phyloP scores from a whole-genome alignment of 2,329 filamentous ascomycete genomes.

The Xylariaceae sp. region DNA sequence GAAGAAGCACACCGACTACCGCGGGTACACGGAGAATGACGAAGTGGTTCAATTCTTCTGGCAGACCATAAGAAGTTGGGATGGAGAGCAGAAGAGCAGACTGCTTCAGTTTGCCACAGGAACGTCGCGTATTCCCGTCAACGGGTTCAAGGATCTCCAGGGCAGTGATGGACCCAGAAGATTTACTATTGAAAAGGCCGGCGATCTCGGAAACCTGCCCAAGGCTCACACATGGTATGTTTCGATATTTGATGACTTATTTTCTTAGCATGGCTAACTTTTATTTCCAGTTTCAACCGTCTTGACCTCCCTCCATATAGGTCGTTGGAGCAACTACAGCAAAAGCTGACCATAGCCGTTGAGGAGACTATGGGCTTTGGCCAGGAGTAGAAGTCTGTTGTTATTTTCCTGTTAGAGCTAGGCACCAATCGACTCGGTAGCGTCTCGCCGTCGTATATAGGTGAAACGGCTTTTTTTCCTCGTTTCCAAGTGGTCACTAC shows the following conservation, averaged over 20 bases:
- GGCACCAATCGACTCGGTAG: not conserved
- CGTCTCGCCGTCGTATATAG: slow-evolving; percentile 22
- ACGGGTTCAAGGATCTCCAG: slow-evolving; percentile 98
- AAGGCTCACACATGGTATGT: slow-evolving; percentile 96
- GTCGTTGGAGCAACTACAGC: slow-evolving; percentile 72
- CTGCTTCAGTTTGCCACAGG: slow-evolving; percentile 95
- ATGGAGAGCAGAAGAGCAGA: slow-evolving; percentile 96
- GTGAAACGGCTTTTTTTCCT: slow-evolving; percentile 15
- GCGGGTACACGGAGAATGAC: slow-evolving; percentile 95
- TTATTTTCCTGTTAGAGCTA: slow-evolving; percentile 12
- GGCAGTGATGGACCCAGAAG: slow-evolving; percentile 90
- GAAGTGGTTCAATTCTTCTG: slow-evolving; percentile 98
- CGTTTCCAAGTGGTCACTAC: slow-evolving; percentile 6
- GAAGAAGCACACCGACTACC: slow-evolving; percentile 99
- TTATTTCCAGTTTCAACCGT: slow-evolving; percentile 75
- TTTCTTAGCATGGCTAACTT: slow-evolving; percentile 1
- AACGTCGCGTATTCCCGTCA: slow-evolving; percentile 95
- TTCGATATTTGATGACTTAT: not conserved
- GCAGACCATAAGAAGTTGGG: slow-evolving; percentile 95
- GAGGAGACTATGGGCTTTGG: slow-evolving; percentile 99
- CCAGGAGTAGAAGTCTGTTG: slow-evolving; percentile 65
- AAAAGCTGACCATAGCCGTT: slow-evolving; percentile 92
- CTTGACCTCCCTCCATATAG: slow-evolving; percentile 94
- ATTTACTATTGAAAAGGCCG: slow-evolving; percentile 97
- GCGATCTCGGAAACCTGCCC: slow-evolving; percentile 81